phyloP scores from a whole-genome alignment of 192 early-diverging fungal species.

The Glomus cerebriforme region DNA sequence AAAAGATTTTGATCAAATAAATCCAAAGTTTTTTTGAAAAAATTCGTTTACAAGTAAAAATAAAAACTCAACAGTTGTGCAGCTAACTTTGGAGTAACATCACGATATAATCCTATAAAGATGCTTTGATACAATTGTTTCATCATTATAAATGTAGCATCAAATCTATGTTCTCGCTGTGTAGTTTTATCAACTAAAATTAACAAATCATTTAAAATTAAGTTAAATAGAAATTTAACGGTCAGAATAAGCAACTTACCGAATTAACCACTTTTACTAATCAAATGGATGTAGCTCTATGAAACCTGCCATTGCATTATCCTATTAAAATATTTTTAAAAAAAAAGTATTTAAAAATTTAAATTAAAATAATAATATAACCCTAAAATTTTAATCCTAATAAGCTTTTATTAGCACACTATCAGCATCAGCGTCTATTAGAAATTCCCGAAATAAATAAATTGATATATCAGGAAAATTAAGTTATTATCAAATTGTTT shows the following conservation, averaged over 20 bases:
- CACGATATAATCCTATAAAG: constrained; percentile 87
- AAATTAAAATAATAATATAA: too few relatives aligned
- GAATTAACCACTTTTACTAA: constrained; percentile 73
- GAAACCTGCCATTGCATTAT: constrained; percentile 90
- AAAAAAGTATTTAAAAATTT: too few relatives aligned
- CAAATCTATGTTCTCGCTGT: constrained; percentile 51
- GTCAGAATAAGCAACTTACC: background rate
- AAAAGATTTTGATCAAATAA: too few relatives aligned
- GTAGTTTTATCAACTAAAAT: constrained; percentile 52
- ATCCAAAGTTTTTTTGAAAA: background rate
- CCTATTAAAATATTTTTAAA: constrained; percentile 41
- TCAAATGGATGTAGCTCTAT: constrained; percentile 93
- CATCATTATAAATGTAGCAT: constrained; percentile 68
- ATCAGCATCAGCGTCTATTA: too few relatives aligned
- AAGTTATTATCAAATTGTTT: too few relatives aligned
- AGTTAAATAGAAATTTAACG: background rate
- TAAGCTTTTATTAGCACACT: too few relatives aligned
- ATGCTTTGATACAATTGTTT: constrained; percentile 58
- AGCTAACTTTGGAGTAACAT: constrained; percentile 84
- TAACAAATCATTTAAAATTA: background rate
- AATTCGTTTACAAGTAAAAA: constrained; percentile 82
- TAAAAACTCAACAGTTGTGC: constrained; percentile 95
- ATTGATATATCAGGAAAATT: too few relatives aligned
- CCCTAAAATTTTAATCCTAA: too few relatives aligned
- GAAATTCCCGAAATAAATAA: too few relatives aligned